Evolutionary conservation across 1,284 basidiomycete genomes (phyloP), one percentile per base, ranked within the genome.

Genomic region (Veloboletus limbatus): DNA sequence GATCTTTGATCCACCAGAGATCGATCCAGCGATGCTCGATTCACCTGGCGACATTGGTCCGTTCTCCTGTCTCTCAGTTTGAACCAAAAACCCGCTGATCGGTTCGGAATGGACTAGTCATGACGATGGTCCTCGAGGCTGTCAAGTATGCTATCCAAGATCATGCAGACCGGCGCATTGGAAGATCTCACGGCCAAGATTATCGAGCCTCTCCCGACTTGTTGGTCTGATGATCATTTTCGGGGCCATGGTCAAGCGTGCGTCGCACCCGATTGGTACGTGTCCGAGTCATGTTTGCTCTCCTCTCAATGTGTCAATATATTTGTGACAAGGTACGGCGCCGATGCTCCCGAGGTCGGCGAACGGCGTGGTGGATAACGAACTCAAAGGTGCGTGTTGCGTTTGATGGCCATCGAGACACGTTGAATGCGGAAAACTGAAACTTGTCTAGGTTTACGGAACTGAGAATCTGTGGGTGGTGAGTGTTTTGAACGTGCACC

Each of bases 391-490:
- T 49, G 7, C 11, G 26, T 22, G 18, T 31, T 32, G 20, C 14
- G 14, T 16, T 13, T 3, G 8, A 3, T 22, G 8, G 10, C 13
- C 10, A 9, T 20, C 4, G 17, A 33, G 32, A 20, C 1, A 11
- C 18, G 30, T 10, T 17, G 10, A 17, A 31, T n/a, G 28, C 8
- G 30, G 14, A 17, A 8, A 32, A 28, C 31, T 24, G n/a, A n/a
- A n/a, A n/a, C n/a, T 8, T 10, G 13, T 26, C 13, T 14, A 50
- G 52, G 47, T 56, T 14, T 59, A 56, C 25, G 57, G 57, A 8
- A 54, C 54, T 7, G 43, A 47, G 26, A 57, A 56, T 30, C 10
- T 57, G n/a, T 38, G 54, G n/a, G 45, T 59, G 54, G 47, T 54
- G 22, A 25, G 51, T 43, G 35, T 33, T 9, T 30, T 9, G 22